Conservation (phyloP, 768 basidiomycete genomes). For the Lactifluus volemus region DNA sequence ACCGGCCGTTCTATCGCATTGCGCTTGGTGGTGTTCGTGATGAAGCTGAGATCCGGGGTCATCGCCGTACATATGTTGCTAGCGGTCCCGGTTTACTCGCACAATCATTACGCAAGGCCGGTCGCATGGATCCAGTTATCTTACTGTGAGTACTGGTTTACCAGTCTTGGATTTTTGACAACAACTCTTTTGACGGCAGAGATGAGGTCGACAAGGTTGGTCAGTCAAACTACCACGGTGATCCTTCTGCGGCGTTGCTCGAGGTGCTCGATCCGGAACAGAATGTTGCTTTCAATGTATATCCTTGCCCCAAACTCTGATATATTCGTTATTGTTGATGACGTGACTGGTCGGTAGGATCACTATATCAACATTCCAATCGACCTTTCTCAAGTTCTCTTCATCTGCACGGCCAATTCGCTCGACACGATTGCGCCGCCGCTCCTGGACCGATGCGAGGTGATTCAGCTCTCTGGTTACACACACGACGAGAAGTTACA, state of each 20-base stretch:
- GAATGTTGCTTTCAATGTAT: constrained; percentile 71
- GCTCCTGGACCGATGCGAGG: constrained; percentile 82
- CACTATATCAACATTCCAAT: constrained; percentile 89
- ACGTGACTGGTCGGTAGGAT: constrained; percentile 40
- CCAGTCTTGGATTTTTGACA: background rate
- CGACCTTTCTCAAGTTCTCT: constrained; percentile 80
- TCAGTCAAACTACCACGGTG: constrained; percentile 82
- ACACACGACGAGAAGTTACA: constrained; percentile 88
- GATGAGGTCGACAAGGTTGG: constrained; percentile 94
- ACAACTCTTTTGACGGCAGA: constrained; percentile 17
- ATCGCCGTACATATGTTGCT: constrained; percentile 84
- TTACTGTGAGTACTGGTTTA: constrained; percentile 39
- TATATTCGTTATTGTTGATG: background rate
- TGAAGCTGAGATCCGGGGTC: constrained; percentile 78
- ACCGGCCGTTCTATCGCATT: constrained; percentile 85
- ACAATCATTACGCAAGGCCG: constrained; percentile 79
- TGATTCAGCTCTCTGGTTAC: constrained; percentile 77
- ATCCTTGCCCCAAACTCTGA: constrained; percentile 19
- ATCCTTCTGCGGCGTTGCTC: constrained; percentile 82
- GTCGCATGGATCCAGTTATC: constrained; percentile 70
- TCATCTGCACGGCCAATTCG: constrained; percentile 88
- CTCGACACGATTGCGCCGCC: constrained; percentile 86
- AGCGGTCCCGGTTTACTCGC: constrained; percentile 79
- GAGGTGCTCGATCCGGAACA: constrained; percentile 95
- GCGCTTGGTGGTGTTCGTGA: constrained; percentile 89